Evolutionary conservation across 768 basidiomycete genomes (phyloP).

Genomic region (Auriculariales sp.): DNA sequence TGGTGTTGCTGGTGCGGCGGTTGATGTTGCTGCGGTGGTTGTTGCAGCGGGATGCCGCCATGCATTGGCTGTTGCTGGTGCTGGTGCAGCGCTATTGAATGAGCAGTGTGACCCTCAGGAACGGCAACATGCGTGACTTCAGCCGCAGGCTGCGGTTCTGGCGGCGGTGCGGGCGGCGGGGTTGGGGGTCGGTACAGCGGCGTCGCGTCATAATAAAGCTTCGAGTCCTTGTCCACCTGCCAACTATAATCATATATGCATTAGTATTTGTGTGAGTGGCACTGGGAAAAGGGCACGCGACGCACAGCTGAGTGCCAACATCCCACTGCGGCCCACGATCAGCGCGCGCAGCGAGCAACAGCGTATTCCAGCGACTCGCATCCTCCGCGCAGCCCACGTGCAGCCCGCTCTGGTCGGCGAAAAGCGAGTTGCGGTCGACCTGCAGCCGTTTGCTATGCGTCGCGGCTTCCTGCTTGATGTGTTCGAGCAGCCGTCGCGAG

Average conservation of each 20-base stretch:
- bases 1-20: background rate
- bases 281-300: conserved; percentile 7
- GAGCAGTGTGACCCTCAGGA: no score
- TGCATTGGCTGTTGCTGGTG: background rate
- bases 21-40: background rate
- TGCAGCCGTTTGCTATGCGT: background rate
- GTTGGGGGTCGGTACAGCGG: conserved; percentile 19
- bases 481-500: background rate
- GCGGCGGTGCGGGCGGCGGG: background rate
- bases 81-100: background rate
- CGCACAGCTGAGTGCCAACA: conserved; percentile 72
- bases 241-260: conserved; percentile 31
- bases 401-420: background rate
- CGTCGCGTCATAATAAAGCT: conserved; percentile 60
- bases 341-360: conserved; percentile 63
- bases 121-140: background rate
- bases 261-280: background rate
- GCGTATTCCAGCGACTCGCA: conserved; percentile 77
- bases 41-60: background rate
- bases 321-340: conserved; percentile 82
- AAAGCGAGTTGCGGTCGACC: background rate
- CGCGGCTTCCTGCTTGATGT: background rate
- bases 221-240: conserved; percentile 57
- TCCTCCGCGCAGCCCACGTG: conserved; percentile 27
- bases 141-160: background rate